Percentiles rank a stretch among this genome's conserved stretches.
Conservation (phyloP, 2,329 filamentous ascomycete species). For the Chaetomiaceae sp. region DNA sequence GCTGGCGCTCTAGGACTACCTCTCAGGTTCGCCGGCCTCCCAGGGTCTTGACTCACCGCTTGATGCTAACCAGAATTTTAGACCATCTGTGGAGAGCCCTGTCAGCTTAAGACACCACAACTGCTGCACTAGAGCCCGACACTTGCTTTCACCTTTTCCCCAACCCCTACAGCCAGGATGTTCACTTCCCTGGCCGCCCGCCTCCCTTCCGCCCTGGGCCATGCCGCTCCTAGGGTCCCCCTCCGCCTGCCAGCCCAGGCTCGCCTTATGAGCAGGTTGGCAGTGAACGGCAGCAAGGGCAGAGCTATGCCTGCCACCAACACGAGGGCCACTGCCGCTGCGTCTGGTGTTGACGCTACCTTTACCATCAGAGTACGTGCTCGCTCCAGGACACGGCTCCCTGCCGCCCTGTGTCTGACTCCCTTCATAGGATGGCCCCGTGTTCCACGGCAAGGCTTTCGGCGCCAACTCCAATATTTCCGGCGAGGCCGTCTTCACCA, state of each 20-base stretch:
- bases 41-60: constrained; percentile 41
- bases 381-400: not conserved
- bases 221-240: constrained; percentile 38
- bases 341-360: constrained; percentile 74
- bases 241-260: constrained; percentile 33
- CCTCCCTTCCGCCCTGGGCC: constrained; percentile 50
- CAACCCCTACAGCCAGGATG: constrained; percentile 43
- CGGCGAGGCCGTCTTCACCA: constrained; percentile 97
- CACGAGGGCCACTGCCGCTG: constrained; percentile 58
- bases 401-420: constrained; percentile 26
- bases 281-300: constrained; percentile 64
- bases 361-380: constrained; percentile 80
- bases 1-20: constrained; percentile 58
- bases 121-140: constrained; percentile 23
- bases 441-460: constrained; percentile 95
- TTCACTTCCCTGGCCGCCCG: constrained; percentile 53
- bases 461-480: constrained; percentile 96
- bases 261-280: constrained; percentile 38
- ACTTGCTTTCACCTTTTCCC: constrained; percentile 22
- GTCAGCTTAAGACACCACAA: constrained; percentile 40
- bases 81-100: constrained; percentile 53
- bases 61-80: constrained; percentile 36
- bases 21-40: constrained; percentile 58
- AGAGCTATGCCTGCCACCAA: constrained; percentile 60
- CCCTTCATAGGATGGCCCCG: constrained; percentile 70